A percentile compares a stretch with the other conserved stretches of the same genome.
Conservation (phyloP, 2,329 filamentous ascomycete species). For the Periconia macrospinosa region DNA sequence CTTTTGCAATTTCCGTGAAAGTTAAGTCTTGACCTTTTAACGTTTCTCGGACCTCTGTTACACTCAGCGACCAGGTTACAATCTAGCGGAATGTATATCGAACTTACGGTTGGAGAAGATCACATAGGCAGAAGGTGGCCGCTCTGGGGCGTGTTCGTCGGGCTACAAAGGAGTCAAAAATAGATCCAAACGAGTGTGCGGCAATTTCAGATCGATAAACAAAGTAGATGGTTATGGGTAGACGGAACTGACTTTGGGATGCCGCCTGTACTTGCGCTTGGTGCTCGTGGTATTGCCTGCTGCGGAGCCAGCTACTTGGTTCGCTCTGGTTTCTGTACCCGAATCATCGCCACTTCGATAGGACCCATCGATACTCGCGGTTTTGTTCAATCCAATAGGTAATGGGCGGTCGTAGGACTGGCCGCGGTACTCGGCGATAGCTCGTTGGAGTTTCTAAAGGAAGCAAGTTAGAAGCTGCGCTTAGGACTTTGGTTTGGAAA, state of each 20-base stretch:
- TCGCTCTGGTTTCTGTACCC: slow-evolving; percentile 51
- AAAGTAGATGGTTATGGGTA: neutral
- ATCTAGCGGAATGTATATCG: neutral
- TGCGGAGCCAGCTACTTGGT: slow-evolving; percentile 49
- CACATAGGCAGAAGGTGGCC: slow-evolving; percentile 81
- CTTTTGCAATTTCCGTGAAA: slow-evolving; percentile 81
- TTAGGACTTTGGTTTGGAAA: neutral
- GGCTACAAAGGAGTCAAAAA: slow-evolving; percentile 51
- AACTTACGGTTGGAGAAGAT: slow-evolving; percentile 80
- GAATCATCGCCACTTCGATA: slow-evolving; percentile 60
- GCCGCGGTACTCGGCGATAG: slow-evolving; percentile 74
- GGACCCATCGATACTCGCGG: slow-evolving; percentile 56
- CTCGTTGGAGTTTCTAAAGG: slow-evolving; percentile 74
- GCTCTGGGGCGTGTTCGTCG: slow-evolving; percentile 77
- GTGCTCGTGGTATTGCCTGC: slow-evolving; percentile 30
- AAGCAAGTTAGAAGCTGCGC: neutral
- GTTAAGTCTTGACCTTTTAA: slow-evolving; percentile 75
- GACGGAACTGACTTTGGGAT: slow-evolving; percentile 66
- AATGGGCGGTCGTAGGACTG: slow-evolving; percentile 42
- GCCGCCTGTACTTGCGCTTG: slow-evolving; percentile 76
- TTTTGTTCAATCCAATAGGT: slow-evolving; percentile 46
- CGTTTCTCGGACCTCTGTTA: slow-evolving; percentile 72
- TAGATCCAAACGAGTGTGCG: neutral
- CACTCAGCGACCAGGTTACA: slow-evolving; percentile 17
- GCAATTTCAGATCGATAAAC: neutral